These are phyloP conservation scores for Periconia macrospinosa DNA, from an alignment of 2,329 filamentous ascomycete genomes.

Conservation along the genomic window DNA sequence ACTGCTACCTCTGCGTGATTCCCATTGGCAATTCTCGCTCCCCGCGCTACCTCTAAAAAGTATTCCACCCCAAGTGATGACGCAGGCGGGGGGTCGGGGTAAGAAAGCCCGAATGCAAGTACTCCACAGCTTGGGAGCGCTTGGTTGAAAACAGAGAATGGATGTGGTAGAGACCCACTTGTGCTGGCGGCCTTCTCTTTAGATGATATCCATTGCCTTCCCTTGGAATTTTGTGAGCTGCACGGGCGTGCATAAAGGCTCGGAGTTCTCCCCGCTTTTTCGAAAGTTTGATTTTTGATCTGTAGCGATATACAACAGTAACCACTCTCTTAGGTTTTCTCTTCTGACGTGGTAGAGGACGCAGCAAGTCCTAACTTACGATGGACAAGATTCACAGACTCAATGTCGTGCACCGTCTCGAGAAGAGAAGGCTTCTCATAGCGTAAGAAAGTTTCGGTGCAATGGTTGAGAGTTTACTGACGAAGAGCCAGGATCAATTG, in stretches of 20 bases:
- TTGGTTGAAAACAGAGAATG: background rate
- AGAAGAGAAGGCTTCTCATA: conserved; percentile 31
- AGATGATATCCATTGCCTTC: too few species aligned
- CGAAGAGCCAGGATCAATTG: conserved; percentile 23
- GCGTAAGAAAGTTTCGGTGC: conserved; percentile 4
- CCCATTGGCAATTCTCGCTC: background rate
- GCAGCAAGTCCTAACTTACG: background rate
- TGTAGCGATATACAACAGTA: too few species aligned
- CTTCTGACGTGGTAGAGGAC: background rate
- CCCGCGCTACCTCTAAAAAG: background rate
- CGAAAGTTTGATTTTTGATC: background rate
- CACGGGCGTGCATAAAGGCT: background rate
- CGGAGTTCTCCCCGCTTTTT: background rate
- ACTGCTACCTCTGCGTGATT: background rate
- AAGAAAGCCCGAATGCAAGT: background rate
- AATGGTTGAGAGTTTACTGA: background rate
- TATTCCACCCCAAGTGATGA: background rate
- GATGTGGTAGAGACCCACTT: background rate
- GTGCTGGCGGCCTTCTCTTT: background rate
- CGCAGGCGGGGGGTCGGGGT: background rate
- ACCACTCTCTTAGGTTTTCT: too few species aligned
- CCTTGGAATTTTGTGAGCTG: background rate
- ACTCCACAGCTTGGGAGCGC: background rate
- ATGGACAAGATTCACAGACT: conserved; percentile 31
- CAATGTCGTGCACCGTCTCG: conserved; percentile 11